phyloP scores from a whole-genome alignment of 2,329 filamentous ascomycete species.

The Tetracladium maxilliforme region DNA sequence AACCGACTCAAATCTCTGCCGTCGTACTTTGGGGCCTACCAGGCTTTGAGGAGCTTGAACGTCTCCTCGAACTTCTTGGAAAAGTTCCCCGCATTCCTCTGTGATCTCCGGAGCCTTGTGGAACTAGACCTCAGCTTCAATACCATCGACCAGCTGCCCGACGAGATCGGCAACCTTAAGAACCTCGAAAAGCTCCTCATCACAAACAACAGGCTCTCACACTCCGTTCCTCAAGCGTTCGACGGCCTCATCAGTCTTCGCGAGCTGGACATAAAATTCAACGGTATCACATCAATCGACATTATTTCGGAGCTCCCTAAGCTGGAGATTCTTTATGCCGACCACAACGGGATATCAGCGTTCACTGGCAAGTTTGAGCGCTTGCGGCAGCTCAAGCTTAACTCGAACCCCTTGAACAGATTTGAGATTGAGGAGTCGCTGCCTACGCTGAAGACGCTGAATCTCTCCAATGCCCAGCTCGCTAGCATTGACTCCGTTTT shows the following conservation, averaged over 20 bases:
- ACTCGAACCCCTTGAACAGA: constrained; percentile 89
- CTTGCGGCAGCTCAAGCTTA: constrained; percentile 72
- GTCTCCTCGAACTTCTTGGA: constrained; percentile 87
- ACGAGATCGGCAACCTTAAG: constrained; percentile 61
- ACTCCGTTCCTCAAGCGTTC: constrained; percentile 60
- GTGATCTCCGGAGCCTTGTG: constrained; percentile 66
- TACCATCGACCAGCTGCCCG: constrained; percentile 63
- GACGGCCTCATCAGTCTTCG: constrained; percentile 62
- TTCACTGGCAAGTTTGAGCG: constrained; percentile 82
- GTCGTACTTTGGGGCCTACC: constrained; percentile 68
- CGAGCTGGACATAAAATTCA: constrained; percentile 91
- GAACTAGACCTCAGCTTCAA: constrained; percentile 98
- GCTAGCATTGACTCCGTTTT: constrained; percentile 84
- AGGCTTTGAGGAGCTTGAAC: constrained; percentile 67
- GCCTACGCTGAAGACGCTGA: constrained; percentile 72
- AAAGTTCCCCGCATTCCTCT: constrained; percentile 73
- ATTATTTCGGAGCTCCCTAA: constrained; percentile 72
- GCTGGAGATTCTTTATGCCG: constrained; percentile 75
- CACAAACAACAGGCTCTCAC: constrained; percentile 81
- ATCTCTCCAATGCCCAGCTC: constrained; percentile 81
- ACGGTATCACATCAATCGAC: constrained; percentile 77
- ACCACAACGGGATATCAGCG: constrained; percentile 83
- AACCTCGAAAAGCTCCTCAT: constrained; percentile 83
- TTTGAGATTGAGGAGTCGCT: constrained; percentile 71
- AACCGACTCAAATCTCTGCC: constrained; percentile 75